These are phyloP conservation scores for Papiliotrema laurentii DNA, from an alignment of 1,284 basidiomycete genomes.

Conservation along the genomic window DNA sequence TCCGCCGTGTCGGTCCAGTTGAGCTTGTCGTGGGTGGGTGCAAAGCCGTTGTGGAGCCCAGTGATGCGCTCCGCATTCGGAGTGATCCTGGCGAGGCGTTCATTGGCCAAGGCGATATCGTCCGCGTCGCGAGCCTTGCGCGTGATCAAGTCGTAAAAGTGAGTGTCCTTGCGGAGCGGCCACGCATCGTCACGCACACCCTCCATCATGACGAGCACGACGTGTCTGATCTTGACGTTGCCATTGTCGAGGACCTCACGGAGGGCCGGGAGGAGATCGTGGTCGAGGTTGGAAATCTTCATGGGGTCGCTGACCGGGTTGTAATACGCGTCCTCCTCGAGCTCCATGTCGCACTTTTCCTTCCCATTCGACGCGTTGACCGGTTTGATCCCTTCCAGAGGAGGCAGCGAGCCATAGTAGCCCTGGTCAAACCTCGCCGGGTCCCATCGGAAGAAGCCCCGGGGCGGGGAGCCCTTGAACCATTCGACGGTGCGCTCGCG, in stretches of 20 bases:
- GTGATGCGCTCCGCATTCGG: conserved; percentile 1
- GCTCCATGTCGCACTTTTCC: neutral
- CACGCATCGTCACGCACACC: conserved; percentile 6
- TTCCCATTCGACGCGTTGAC: neutral
- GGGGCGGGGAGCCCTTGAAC: neutral
- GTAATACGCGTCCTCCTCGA: neutral
- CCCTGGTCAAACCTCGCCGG: neutral
- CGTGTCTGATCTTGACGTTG: conserved; percentile 4
- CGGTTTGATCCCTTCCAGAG: too few relatives aligned
- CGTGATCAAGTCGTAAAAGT: conserved; percentile 1
- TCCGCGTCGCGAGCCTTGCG: neutral
- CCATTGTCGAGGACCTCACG: neutral
- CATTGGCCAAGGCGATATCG: neutral
- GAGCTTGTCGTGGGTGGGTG: neutral
- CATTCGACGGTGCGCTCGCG: neutral
- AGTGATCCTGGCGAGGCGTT: neutral
- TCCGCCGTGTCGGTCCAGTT: neutral
- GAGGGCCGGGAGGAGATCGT: conserved; percentile 2
- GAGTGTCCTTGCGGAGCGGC: conserved; percentile 2
- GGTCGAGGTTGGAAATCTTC: conserved; percentile 7
- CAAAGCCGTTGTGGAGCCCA: neutral
- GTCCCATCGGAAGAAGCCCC: conserved; percentile 3
- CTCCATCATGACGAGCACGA: conserved; percentile 7
- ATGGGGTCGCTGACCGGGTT: conserved; percentile 7
- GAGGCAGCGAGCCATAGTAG: neutral